Conservation (phyloP, 805 yeast species). For the Saturnispora quitensis region DNA sequence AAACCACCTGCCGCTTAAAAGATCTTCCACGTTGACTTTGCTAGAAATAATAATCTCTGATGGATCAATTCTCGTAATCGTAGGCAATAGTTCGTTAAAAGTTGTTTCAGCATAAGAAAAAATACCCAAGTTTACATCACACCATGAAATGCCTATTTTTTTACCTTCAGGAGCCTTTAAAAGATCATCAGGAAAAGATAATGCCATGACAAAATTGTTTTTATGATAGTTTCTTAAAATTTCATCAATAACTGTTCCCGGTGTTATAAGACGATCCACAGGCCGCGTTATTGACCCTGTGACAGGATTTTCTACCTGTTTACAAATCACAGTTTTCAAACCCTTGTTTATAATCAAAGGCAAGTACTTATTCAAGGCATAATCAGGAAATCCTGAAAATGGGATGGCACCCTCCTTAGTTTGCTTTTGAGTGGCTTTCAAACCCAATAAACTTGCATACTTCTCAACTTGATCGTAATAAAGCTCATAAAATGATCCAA, state of each 20-base stretch:
- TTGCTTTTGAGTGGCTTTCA: conserved; percentile 55
- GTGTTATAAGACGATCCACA: conserved; percentile 73
- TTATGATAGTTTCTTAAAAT: conserved; percentile 63
- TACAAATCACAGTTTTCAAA: conserved; percentile 73
- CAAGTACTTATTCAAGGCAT: conserved; percentile 63
- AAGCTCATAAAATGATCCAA: conserved; percentile 80
- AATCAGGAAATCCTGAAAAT: conserved; percentile 88
- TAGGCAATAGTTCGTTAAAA: conserved; percentile 53
- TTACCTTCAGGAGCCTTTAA: conserved; percentile 28
- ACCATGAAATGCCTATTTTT: conserved; percentile 74
- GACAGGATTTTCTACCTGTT: conserved; percentile 38
- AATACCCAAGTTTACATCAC: conserved; percentile 79
- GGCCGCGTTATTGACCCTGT: conserved; percentile 47
- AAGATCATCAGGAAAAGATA: conserved; percentile 49
- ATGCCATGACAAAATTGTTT: conserved; percentile 61
- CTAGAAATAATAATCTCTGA: conserved; percentile 62
- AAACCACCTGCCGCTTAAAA: conserved; percentile 44
- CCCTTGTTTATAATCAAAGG: conserved; percentile 61
- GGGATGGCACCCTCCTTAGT: conserved; percentile 43
- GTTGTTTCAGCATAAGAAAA: conserved; percentile 60
- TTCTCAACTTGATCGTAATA: conserved; percentile 83
- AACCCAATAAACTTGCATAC: conserved; percentile 60
- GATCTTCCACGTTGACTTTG: conserved; percentile 30
- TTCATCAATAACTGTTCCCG: conserved; percentile 89
- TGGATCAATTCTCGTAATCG: conserved; percentile 71